These are phyloP conservation scores for Thalassiosira sp. DNA, from an alignment of 352 stramenopile genomes.

Conservation along the genomic window DNA sequence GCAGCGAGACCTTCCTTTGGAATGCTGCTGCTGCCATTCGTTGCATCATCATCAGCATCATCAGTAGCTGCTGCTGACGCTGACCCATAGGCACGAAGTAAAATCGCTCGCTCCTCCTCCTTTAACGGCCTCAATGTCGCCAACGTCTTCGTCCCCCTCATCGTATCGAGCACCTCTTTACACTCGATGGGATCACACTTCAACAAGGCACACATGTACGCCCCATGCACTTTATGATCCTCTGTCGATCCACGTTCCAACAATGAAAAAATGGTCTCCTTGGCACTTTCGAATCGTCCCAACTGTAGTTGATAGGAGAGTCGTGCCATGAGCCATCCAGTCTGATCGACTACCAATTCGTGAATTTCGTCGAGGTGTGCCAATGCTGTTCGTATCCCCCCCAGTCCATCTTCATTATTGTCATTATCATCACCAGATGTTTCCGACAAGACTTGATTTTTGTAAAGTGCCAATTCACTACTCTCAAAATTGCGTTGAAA, in stretches of 20 bases:
- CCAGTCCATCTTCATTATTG: constrained; percentile 15
- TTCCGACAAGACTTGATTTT: constrained; percentile 92
- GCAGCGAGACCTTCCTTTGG: constrained; percentile 60
- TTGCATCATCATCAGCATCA: constrained; percentile 7
- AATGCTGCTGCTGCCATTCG: no score
- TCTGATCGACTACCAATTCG: constrained; percentile 72
- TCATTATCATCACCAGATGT: constrained; percentile 55
- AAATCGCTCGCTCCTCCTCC: constrained; percentile 53
- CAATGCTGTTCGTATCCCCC: constrained; percentile 77
- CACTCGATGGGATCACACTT: constrained; percentile 52
- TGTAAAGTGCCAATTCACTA: constrained; percentile 95
- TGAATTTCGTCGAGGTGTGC: constrained; percentile 87
- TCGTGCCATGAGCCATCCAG: constrained; percentile 57
- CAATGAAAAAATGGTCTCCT: constrained; percentile 53
- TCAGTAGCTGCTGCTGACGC: no score
- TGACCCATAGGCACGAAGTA: constrained; percentile 79
- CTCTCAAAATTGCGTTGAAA: constrained; percentile 88
- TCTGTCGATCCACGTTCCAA: constrained; percentile 73
- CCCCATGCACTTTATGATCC: constrained; percentile 73
- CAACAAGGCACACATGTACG: constrained; percentile 78
- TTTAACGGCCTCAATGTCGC: constrained; percentile 57
- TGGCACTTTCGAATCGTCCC: constrained; percentile 52
- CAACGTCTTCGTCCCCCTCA: constrained; percentile 64
- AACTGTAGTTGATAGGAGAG: constrained; percentile 67
- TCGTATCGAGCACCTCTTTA: constrained; percentile 46